Percentiles rank a stretch among this genome's conserved stretches.
phyloP scores from a whole-genome alignment of 2,329 filamentous ascomycete species.

The Trichoderma pleuroti region DNA sequence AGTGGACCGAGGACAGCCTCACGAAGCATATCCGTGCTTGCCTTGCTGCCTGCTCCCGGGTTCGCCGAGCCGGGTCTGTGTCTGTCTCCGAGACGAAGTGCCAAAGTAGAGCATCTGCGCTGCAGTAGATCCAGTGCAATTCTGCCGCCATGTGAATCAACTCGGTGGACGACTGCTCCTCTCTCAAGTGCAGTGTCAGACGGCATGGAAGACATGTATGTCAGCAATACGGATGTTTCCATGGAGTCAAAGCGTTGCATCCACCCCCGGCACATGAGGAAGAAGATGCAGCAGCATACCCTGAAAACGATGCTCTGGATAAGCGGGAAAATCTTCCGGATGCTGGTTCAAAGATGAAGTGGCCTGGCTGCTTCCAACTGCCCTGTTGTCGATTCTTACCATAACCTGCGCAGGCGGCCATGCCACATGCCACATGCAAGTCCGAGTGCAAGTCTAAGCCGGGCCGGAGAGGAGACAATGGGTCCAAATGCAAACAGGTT shows the following conservation, averaged over 20 bases:
- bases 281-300: background rate
- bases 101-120: background rate
- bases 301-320: background rate
- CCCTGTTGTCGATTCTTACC: background rate
- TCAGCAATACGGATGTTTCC: slow-evolving; percentile 9
- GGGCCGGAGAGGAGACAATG: background rate
- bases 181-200: background rate
- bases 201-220: background rate
- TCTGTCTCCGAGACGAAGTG: background rate
- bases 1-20: background rate
- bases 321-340: background rate
- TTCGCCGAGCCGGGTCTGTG: background rate
- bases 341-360: background rate
- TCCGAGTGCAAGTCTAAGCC: background rate
- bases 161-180: background rate
- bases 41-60: background rate
- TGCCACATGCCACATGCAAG: background rate
- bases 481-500: background rate
- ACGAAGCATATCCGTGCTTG: background rate
- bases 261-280: background rate
- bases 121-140: background rate
- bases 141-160: background rate
- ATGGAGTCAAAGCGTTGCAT: background rate
- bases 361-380: background rate
- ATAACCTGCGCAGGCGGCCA: background rate